phyloP scores from a whole-genome alignment of 805 yeast genomes.

The Blastobotrys peoriensis region DNA sequence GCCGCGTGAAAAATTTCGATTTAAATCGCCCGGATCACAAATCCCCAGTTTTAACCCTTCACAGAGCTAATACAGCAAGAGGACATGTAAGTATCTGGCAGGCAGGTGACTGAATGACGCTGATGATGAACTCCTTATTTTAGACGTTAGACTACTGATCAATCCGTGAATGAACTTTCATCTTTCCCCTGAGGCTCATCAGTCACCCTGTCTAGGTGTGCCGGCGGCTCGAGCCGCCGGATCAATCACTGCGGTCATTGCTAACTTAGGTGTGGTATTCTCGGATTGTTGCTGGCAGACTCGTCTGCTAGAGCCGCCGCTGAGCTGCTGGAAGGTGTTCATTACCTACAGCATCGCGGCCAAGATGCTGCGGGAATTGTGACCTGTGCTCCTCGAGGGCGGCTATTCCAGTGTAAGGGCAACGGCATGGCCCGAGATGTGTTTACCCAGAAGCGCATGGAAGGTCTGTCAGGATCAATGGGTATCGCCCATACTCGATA shows the following conservation, averaged over 20 bases:
- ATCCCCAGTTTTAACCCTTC: background rate
- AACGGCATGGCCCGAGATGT: conserved; percentile 99
- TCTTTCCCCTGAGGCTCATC: conserved; percentile 14
- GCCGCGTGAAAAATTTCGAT: no score
- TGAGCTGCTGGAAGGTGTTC: conserved; percentile 86
- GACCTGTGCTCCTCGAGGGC: conserved; percentile 89
- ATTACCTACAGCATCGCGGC: conserved; percentile 93
- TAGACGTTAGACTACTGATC: conserved; percentile 25
- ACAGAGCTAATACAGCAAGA: background rate
- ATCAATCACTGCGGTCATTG: background rate
- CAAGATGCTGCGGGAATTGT: conserved; percentile 99
- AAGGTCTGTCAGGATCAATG: conserved; percentile 82
- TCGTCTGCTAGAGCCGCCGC: conserved; percentile 70
- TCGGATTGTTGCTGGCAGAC: conserved; percentile 81
- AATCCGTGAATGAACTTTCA: conserved; percentile 10
- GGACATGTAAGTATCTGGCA: background rate
- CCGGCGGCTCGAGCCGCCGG: background rate
- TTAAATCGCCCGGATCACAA: no score
- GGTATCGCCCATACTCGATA: conserved; percentile 92
- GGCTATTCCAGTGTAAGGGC: conserved; percentile 96
- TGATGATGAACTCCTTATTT: conserved; percentile 17
- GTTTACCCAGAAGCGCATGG: conserved; percentile 76
- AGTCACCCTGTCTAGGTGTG: background rate
- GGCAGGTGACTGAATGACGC: no score
- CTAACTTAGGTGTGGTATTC: conserved; percentile 80